Base-by-base conservation (phyloP, 805 yeast genomes). In the Metschnikowia rubicola region DNA sequence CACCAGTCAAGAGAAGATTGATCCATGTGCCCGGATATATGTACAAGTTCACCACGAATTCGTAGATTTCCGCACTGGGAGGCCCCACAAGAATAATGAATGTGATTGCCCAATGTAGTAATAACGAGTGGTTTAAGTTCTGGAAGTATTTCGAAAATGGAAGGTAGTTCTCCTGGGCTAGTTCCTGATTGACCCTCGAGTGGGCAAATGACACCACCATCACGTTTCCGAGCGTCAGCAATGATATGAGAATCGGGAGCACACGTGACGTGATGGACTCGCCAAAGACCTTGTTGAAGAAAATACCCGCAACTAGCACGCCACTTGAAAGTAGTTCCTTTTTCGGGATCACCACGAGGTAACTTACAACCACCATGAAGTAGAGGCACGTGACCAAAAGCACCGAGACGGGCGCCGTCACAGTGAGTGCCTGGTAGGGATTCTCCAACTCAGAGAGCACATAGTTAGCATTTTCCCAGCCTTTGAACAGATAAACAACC, bases 381-480 rank as follows among this genome's bases (percentile, higher is more conserved):
- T 83, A 83, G 12, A 83, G 68, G 1, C 70, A 52, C 10, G 84
- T 78, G 10, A 81, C 79, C 12, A 75, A 54, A 1, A 73, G 54
- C 10, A 82, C 80, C 3, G 86, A 82, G 15, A 76, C 57, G 0
- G 86, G 82, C 1, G 86, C 87, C 0, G 85, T 83, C 3, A 78
- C 65, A n/a, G 77, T 74, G 44, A 81, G 68, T 0, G 84, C 81
- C 30, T 73, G 70, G 37, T 73, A 71, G 0, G 88, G 88, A 52
- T 81, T 71, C 13, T 70, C 68, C 37, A 82, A 74, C 54, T 82
- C 87, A 49, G 76, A 74, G 43, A 82, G 63, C 0, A 82, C 88
- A 53, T 80, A 77, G 57, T 83, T 83, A 37, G 83, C 83, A 53
- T 82, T 82, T 53, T 83, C 87, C 86, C 87, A 82, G 5, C 88